Percentiles rank a stretch among this genome's conserved stretches.
Conservation (phyloP, 2,329 filamentous ascomycete species). For the Colletotrichum tamarilloi region DNA sequence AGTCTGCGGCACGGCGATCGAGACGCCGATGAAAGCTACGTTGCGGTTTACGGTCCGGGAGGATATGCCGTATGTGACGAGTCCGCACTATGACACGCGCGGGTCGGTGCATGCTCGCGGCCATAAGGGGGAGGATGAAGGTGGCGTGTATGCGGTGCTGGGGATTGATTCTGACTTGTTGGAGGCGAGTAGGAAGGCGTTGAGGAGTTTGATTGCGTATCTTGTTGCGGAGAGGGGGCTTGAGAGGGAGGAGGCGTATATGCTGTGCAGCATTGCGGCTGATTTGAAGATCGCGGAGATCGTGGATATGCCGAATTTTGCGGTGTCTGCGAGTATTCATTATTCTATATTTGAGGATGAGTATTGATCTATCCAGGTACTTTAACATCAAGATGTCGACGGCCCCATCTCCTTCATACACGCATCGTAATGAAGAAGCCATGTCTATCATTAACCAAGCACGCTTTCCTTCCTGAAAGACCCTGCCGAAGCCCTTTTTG, state of each 20-base stretch:
- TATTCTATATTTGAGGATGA: slow-evolving; percentile 55
- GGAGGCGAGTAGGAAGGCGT: slow-evolving; percentile 60
- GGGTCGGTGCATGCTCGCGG: slow-evolving; percentile 33
- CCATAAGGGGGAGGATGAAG: slow-evolving; percentile 39
- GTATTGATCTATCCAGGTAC: background rate
- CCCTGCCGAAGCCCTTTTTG: slow-evolving; percentile 4
- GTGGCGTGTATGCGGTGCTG: slow-evolving; percentile 53
- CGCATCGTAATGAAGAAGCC: no score
- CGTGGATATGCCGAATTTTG: slow-evolving; percentile 66
- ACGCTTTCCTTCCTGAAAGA: background rate
- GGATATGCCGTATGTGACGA: slow-evolving; percentile 55
- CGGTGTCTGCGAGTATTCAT: slow-evolving; percentile 60
- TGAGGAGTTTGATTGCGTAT: slow-evolving; percentile 61
- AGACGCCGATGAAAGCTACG: slow-evolving; percentile 61
- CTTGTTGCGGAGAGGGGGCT: slow-evolving; percentile 58
- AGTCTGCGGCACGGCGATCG: slow-evolving; percentile 66
- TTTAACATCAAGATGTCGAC: background rate
- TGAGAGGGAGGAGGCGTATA: slow-evolving; percentile 60
- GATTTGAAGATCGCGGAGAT: slow-evolving; percentile 63
- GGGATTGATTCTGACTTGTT: slow-evolving; percentile 59
- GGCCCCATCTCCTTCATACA: no score
- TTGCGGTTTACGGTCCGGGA: slow-evolving; percentile 61
- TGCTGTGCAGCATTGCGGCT: slow-evolving; percentile 61
- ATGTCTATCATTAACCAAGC: background rate
- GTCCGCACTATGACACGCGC: slow-evolving; percentile 58